Percentiles rank a stretch among this genome's conserved stretches.
Conservation (phyloP, 352 stramenopile genomes). For the Globisporangium cederbergense region DNA sequence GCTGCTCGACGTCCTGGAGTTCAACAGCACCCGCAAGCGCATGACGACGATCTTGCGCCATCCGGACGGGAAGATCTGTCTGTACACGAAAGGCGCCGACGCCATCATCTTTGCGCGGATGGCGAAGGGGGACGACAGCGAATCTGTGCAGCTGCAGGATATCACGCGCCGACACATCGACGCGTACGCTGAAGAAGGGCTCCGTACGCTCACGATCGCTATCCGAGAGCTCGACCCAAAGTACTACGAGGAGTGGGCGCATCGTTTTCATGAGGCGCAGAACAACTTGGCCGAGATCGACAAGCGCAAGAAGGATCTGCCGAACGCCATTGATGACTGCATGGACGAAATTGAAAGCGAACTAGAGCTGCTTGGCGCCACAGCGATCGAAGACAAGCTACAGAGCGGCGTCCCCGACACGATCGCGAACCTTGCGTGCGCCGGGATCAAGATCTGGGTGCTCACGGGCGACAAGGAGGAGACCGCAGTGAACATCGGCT, state of each 20-base stretch:
- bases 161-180: conserved; percentile 65
- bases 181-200: conserved; percentile 79
- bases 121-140: conserved; percentile 23
- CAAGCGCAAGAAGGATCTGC: conserved; percentile 70
- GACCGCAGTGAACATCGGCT: conserved; percentile 94
- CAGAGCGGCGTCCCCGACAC: conserved; percentile 88
- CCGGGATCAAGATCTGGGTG: conserved; percentile 93
- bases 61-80: conserved; percentile 49
- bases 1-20: conserved; percentile 89
- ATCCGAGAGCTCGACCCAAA: conserved; percentile 50
- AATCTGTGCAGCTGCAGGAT: conserved; percentile 30
- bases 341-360: conserved; percentile 85
- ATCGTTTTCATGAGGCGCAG: conserved; percentile 60
- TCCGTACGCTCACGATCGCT: conserved; percentile 86
- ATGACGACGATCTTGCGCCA: conserved; percentile 91
- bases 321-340: conserved; percentile 69
- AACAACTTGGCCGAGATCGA: conserved; percentile 75
- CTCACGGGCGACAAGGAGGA: conserved; percentile 94
- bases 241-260: conserved; percentile 55
- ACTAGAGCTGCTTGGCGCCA: conserved; percentile 85
- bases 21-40: conserved; percentile 91
- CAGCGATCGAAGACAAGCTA: conserved; percentile 93
- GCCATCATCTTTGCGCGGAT: conserved; percentile 62
- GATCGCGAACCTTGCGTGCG: conserved; percentile 79
- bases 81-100: conserved; percentile 78